A percentile compares a stretch with the other conserved stretches of the same genome.
phyloP scores from a whole-genome alignment of 257 asterid species.

The Jacaranda copaia region DNA sequence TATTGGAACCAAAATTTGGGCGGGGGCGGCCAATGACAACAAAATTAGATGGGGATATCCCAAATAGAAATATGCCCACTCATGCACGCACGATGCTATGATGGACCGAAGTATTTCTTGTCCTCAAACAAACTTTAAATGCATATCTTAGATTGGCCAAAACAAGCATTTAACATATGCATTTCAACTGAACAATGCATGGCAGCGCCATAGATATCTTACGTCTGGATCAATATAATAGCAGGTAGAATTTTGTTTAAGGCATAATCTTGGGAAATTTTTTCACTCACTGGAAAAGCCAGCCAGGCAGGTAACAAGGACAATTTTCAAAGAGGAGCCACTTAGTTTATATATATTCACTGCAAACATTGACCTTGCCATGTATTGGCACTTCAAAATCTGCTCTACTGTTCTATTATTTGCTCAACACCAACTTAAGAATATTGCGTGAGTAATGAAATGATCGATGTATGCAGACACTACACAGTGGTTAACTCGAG shows the following conservation, averaged over 20 bases:
- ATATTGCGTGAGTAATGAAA: background rate
- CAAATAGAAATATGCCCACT: no score
- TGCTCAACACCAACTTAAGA: background rate
- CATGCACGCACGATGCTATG: no score
- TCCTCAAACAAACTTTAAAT: no score
- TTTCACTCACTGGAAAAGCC: background rate
- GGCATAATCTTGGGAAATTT: background rate
- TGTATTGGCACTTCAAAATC: background rate
- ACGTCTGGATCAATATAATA: background rate
- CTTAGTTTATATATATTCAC: constrained; percentile 20
- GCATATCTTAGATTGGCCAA: no score
- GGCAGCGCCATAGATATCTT: no score
- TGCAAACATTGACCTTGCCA: background rate
- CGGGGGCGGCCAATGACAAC: no score
- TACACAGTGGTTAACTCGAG: background rate
- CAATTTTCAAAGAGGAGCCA: background rate
- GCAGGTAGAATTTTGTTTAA: background rate
- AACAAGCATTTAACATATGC: no score
- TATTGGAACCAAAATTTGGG: no score
- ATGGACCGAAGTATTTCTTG: no score
- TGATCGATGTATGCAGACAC: background rate
- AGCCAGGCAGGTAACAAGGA: background rate
- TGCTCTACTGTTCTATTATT: background rate
- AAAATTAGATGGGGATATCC: no score
- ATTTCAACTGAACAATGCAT: no score